Percentiles rank a stretch among this genome's conserved stretches.
Evolutionary conservation across 2,329 filamentous ascomycete genomes (phyloP).

Genomic region (Hypoxylon sp.): DNA sequence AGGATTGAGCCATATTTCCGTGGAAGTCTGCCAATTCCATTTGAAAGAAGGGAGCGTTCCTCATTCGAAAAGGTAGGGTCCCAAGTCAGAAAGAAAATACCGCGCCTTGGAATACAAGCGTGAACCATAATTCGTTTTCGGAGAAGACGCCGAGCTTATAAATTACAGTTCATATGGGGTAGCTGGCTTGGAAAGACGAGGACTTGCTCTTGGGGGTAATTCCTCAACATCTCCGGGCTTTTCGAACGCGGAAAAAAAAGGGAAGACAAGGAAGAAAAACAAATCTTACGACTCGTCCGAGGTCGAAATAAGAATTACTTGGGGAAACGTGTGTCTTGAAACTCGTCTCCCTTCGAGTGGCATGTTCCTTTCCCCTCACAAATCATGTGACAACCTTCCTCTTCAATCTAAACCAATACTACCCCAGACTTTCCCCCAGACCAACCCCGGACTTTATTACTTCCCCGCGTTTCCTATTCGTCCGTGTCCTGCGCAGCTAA

Average conservation of each 20-base stretch:
- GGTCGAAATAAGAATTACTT: constrained; percentile 42
- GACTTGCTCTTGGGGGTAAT: neutral
- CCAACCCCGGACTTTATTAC: constrained; percentile 35
- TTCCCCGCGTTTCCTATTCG: constrained; percentile 43
- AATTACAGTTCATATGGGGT: constrained; percentile 5
- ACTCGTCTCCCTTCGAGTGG: constrained; percentile 22
- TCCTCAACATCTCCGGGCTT: constrained; percentile 11
- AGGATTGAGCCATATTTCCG: neutral
- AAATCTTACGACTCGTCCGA: constrained; percentile 17
- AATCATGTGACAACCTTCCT: constrained; percentile 46
- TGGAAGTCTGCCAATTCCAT: neutral
- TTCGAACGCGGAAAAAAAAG: constrained; percentile 8
- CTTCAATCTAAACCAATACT: constrained; percentile 37
- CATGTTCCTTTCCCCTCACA: constrained; percentile 45
- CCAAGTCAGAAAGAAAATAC: constrained; percentile 27
- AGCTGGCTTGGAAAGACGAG: neutral
- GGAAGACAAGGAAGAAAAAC: constrained; percentile 9
- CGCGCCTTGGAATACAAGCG: constrained; percentile 20
- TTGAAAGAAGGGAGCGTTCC: neutral
- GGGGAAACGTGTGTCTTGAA: constrained; percentile 23
- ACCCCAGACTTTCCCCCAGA: constrained; percentile 42
- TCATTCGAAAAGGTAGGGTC: neutral
- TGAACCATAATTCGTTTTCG: constrained; percentile 5
- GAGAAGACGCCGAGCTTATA: constrained; percentile 14
- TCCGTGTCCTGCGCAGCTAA: constrained; percentile 9